Evolutionary conservation across 495 filamentous ascomycete genomes (phyloP), one percentile per base, ranked within the genome.

Genomic region (Neurospora sp.): DNA sequence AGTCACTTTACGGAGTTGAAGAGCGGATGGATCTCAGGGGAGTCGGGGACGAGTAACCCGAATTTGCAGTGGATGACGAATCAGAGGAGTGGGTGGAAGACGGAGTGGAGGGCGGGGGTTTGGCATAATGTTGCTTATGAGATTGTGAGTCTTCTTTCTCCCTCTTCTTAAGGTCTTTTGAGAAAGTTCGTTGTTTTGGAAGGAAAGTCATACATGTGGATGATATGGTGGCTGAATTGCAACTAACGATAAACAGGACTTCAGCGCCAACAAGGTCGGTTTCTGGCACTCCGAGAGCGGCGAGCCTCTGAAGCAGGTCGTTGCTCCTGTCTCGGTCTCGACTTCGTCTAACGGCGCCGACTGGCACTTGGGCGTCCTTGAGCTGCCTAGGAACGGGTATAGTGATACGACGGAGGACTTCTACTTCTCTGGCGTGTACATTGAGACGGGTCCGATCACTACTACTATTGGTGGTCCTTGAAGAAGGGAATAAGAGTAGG

Each of bases 121-220:
- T 93, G 90, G 90, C 89, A 93, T 75, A 94, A 93, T 79, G 85
- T 92, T 76, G 91, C 91, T 22, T 90, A 88, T 73, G 85, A 88
- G 74, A 88, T 90, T 77, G 82, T 81, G 16, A 70, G 76, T 77
- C 27, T 18, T 5, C 39, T 10, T 31, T 39, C 2, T 31, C 27
- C 2, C 27, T 31, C 27, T 31, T 31, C 27, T 31, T 3, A 3
- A 0, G 27, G 27, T 31, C 3, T 31, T 31, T 31, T 31, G 27
- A 31, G 27, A 0, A 31, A 31, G 27, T 31, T 31, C 27, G 27
- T 31, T 31, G 27, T 31, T 31, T 31, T 31, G 27, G 27, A 31
- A 0, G 10, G 9, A 11, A 5, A 53, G 20, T 40, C 1, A 10
- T 9, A 11, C n/a, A 40, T 16, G 16, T 61, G 22, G 10, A 9